Base-by-base conservation (phyloP, 176 grass and related monocot species). In the Ananas comosus region DNA sequence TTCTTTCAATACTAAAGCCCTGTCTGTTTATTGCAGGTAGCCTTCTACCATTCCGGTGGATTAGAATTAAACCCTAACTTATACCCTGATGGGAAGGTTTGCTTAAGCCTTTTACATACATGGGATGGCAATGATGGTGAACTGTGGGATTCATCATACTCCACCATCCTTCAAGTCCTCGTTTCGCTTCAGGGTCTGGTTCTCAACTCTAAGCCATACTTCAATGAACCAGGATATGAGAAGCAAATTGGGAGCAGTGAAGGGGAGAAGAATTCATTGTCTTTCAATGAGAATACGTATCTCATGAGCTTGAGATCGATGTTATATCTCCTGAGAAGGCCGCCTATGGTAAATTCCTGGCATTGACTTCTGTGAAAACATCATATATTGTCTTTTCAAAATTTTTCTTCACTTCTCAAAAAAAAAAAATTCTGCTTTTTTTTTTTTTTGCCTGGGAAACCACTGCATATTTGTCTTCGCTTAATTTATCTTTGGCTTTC, bases 261-360 rank as follows among this genome's bases (percentile, higher is more conserved):
- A 74, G 94, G 94, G 19, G 94, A 99, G 84, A 99, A 99, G 85
- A 99, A 99, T 83, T 83, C 80, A 29, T 74, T 93, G 70, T 90
- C 94, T 1, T 99, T 93, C 77, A 99, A 99, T 75, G 94, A 99
- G 76, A 99, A 99, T 22, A 91, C 94, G 1, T 99, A 99, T 81
- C 79, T 99, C 67, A 77, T 91, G 70, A 99, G 84, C 29, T 75
- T 99, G 82, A 99, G 84, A 74, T 90, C 89, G 10, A 99, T 99
- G 89, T 54, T 99, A 52, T 99, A 91, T 93, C 86, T 93, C 53
- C 76, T 99, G 79, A 92, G 85, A 78, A 86, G 85, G 23, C 89
- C 94, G 56, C 94, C 94, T 19, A 81, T 85, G 94, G 94, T 95
- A 90, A 87, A 66, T 51, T 67, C 24, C 61, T 11, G 67, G 50